Evolutionary conservation across 768 basidiomycete genomes (phyloP), one percentile per base, ranked within the genome.

Genomic region (Boletales sp.): DNA sequence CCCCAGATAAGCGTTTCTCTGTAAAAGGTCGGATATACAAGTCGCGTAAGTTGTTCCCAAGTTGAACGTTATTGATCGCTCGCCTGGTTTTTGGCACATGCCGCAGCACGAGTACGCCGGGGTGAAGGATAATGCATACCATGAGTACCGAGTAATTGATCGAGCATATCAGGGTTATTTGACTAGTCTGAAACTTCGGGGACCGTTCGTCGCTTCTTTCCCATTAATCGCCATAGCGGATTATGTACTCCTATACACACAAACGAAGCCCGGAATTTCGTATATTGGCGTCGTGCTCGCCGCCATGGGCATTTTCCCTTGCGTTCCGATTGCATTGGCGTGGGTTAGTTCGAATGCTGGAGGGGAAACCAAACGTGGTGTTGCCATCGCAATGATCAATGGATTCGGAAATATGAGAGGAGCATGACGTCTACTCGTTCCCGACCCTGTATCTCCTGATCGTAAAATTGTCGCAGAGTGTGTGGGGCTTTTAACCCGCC

Each of bases 401-500:
- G 78, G 77, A 12, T 48, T 80, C 38, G 81, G 77, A n/a, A 84
- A 81, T 54, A 59, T 82, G 14, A 80, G 81, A 51, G 80, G 80
- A 42, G 66, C 52, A 10, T 27, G 24, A 27, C 7, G 14, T 35
- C 4, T 65, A 12, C 69, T 68, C 36, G n/a, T 38, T 29, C 27
- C 32, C 8, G 5, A 13, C 24, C 3, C 21, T 14, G 35, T n/a
- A 11, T 40, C 36, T 37, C 18, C 36, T 55, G 31, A 13, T n/a
- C n/a, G n/a, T 15, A 8, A 19, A 37, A 47, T 14, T 14, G n/a
- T 43, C 8, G 12, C 41, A 75, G 73, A 35, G 66, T 74, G 52
- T 71, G 67, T 50, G 61, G 73, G 1, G 68, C 75, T 2, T 76
- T 69, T 49, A 60, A 73, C 38, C 61, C 72, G 1, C 74, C 74